These are phyloP conservation scores for Hyaloperonospora brassicae DNA, from an alignment of 352 stramenopile species.

Conservation along the genomic window DNA sequence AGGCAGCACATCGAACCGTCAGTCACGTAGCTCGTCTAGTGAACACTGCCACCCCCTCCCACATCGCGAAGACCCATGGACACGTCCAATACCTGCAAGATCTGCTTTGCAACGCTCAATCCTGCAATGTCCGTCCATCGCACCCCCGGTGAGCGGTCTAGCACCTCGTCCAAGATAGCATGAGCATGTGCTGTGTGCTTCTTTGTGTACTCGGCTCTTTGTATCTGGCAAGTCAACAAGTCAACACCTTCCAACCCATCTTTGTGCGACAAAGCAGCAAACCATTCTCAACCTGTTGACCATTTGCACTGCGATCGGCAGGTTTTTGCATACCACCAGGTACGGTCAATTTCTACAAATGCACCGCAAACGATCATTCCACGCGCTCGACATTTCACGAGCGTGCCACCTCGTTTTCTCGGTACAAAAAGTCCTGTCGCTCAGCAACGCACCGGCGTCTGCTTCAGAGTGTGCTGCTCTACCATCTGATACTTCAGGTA, in stretches of 20 bases:
- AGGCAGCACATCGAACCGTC: conserved; percentile 3
- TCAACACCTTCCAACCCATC: neutral
- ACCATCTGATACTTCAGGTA: conserved; percentile 42
- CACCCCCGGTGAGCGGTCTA: conserved; percentile 71
- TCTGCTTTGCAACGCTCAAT: conserved; percentile 78
- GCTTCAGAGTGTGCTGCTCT: conserved; percentile 18
- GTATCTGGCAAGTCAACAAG: conserved; percentile 4
- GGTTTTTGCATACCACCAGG: neutral
- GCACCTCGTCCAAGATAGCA: conserved; percentile 76
- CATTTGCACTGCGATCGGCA: conserved; percentile 8
- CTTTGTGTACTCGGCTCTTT: conserved; percentile 38
- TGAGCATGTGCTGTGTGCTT: conserved; percentile 56
- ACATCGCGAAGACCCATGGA: too few relatives aligned
- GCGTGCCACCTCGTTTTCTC: conserved; percentile 1
- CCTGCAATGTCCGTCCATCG: conserved; percentile 80
- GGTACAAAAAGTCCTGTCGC: too few relatives aligned
- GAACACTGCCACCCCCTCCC: too few relatives aligned
- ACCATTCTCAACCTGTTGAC: conserved; percentile 10
- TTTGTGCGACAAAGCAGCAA: neutral
- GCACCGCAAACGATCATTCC: neutral
- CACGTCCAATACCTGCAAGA: conserved; percentile 54
- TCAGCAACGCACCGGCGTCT: conserved; percentile 14
- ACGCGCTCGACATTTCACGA: neutral
- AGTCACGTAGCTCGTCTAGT: neutral
- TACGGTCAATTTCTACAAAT: conserved; percentile 5